Percentiles rank a stretch among this genome's conserved stretches.
These are phyloP conservation scores for Pyrrhoderma noxium DNA, from an alignment of 1,284 basidiomycete genomes.

Conservation along the genomic window DNA sequence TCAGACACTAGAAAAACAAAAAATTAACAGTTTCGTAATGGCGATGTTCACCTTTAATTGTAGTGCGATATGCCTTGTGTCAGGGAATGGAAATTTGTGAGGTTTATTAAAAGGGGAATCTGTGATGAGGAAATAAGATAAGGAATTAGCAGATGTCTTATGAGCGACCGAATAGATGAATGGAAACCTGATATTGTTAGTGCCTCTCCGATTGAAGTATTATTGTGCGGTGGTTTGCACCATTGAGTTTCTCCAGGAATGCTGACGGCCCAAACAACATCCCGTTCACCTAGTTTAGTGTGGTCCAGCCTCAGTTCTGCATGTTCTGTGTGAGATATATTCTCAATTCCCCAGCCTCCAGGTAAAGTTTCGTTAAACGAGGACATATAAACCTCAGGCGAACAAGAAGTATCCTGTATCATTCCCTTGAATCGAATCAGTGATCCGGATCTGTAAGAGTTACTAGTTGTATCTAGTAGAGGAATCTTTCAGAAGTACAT, in stretches of 20 bases:
- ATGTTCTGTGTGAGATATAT: neutral
- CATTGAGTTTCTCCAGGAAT: constrained; percentile 59
- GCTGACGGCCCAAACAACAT: constrained; percentile 60
- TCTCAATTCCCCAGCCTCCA: neutral
- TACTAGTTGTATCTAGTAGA: constrained; percentile 36
- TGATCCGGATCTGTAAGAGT: constrained; percentile 38
- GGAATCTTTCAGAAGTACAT: constrained; percentile 40
- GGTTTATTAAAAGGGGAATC: constrained; percentile 25
- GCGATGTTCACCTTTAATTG: constrained; percentile 66
- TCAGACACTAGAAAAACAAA: too few species aligned
- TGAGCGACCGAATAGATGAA: too few species aligned
- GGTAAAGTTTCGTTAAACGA: neutral
- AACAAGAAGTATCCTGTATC: constrained; percentile 73
- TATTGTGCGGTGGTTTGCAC: constrained; percentile 22
- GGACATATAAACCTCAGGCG: constrained; percentile 63
- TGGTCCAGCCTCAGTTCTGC: neutral
- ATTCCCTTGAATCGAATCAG: constrained; percentile 66
- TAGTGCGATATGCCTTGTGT: constrained; percentile 49
- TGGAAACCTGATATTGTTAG: too few species aligned
- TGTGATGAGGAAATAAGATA: too few species aligned
- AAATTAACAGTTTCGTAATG: too few species aligned
- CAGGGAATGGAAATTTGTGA: constrained; percentile 58
- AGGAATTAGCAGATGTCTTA: too few species aligned
- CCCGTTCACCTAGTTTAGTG: constrained; percentile 45
- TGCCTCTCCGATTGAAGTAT: neutral